phyloP scores from a whole-genome alignment of 345 rosid genomes.

The Mercurialis annua region DNA sequence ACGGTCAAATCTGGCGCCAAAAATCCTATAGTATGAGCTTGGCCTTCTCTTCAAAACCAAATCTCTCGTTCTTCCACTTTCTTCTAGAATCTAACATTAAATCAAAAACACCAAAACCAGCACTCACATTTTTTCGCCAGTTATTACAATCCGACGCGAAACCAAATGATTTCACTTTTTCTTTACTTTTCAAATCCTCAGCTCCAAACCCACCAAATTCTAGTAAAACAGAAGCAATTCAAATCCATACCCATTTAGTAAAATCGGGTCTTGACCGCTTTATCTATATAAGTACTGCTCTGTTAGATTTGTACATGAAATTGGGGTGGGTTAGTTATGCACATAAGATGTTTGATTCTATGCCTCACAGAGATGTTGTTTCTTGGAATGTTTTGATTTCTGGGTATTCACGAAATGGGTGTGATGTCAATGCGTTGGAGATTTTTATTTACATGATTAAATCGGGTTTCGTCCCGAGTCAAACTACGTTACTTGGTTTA shows the following conservation, averaged over 20 bases:
- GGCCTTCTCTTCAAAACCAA: conserved; percentile 15
- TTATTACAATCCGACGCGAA: conserved; percentile 41
- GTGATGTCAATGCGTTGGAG: conserved; percentile 38
- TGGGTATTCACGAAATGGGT: conserved; percentile 66
- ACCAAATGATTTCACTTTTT: conserved; percentile 57
- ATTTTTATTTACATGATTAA: conserved; percentile 51
- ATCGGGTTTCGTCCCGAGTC: conserved; percentile 52
- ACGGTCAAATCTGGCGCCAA: conserved; percentile 13
- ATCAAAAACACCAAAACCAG: conserved; percentile 34
- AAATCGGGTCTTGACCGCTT: conserved; percentile 53
- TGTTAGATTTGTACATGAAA: conserved; percentile 41
- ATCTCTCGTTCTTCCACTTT: conserved; percentile 46
- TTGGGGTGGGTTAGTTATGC: conserved; percentile 41
- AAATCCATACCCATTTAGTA: conserved; percentile 50
- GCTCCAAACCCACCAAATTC: conserved; percentile 19
- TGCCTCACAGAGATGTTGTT: conserved; percentile 64
- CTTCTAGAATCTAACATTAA: conserved; percentile 40
- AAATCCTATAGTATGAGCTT: conserved; percentile 12
- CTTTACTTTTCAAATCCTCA: conserved; percentile 45
- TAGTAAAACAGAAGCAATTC: conserved; percentile 31
- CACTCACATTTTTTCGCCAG: conserved; percentile 45
- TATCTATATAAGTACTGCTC: conserved; percentile 55
- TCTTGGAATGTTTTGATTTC: no score
- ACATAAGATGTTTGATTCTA: conserved; percentile 51
- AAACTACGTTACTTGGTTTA: conserved; percentile 52